phyloP scores from a whole-genome alignment of 148 eudicot species.

The Rhododendron simsii region DNA sequence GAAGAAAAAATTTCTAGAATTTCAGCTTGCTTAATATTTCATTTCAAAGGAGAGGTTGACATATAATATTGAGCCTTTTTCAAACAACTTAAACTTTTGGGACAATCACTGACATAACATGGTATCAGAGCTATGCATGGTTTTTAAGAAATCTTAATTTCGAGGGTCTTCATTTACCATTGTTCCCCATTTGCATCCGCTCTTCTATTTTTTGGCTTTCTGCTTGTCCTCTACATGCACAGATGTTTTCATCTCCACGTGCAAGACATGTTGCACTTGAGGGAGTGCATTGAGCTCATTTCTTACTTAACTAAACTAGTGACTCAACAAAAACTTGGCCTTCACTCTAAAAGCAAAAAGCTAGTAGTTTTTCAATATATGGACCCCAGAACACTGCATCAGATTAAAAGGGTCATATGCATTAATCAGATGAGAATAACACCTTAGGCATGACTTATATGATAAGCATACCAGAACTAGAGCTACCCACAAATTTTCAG shows the following conservation, averaged over 20 bases:
- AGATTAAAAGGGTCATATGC: not conserved
- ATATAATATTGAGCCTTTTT: not conserved
- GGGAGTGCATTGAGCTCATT: not conserved
- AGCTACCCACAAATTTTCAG: not conserved
- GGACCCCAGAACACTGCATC: not conserved
- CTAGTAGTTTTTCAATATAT: not conserved
- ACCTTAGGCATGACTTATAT: not conserved
- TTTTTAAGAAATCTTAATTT: no score
- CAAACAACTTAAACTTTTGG: not conserved
- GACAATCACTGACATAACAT: not conserved
- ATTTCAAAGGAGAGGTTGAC: not conserved
- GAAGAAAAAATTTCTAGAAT: not conserved
- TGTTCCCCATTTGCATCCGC: not conserved
- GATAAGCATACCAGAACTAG: not conserved
- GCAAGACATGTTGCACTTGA: not conserved
- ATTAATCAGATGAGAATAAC: not conserved
- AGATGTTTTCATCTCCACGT: not conserved
- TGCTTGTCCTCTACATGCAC: not conserved
- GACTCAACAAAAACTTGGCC: not conserved
- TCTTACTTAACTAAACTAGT: not conserved
- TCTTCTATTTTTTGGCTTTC: not conserved
- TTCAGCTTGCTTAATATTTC: not conserved
- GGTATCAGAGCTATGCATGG: not conserved
- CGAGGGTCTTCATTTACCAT: not conserved
- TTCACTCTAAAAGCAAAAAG: not conserved